phyloP scores from a whole-genome alignment of 441 rosid species.

The Pelargonium myrrhifolium region DNA sequence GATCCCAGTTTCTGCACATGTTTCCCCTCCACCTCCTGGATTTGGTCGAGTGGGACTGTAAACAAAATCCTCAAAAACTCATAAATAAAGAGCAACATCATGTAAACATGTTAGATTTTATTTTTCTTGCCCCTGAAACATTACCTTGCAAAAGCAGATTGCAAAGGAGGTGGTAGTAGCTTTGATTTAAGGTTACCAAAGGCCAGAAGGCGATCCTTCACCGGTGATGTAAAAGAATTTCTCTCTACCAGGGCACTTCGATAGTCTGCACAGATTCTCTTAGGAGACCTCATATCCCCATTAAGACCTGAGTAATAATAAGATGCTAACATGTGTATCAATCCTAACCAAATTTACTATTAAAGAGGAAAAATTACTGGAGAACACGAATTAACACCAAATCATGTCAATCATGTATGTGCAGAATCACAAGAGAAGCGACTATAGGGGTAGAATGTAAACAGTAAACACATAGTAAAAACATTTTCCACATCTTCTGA shows the following conservation, averaged over 20 bases:
- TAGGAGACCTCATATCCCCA: slow-evolving; percentile 82
- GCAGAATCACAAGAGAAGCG: too few relatives aligned
- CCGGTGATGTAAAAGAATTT: slow-evolving; percentile 84
- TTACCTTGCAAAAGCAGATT: slow-evolving; percentile 98
- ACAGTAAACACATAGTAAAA: too few relatives aligned
- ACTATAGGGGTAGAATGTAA: too few relatives aligned
- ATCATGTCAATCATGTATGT: too few relatives aligned
- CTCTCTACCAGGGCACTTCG: slow-evolving; percentile 91
- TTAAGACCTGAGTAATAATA: slow-evolving; percentile 58
- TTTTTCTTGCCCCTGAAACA: slow-evolving; percentile 9
- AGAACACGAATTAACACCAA: too few relatives aligned
- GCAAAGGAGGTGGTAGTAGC: slow-evolving; percentile 74
- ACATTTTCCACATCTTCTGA: neutral
- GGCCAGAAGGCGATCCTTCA: slow-evolving; percentile 76
- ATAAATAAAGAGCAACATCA: slow-evolving; percentile 9
- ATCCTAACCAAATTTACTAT: neutral
- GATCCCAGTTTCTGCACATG: slow-evolving; percentile 98
- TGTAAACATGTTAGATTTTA: slow-evolving; percentile 1
- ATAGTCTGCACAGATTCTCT: slow-evolving; percentile 56
- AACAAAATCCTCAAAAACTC: slow-evolving; percentile 20
- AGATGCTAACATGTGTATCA: neutral
- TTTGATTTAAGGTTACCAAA: slow-evolving; percentile 62
- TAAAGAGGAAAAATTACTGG: neutral
- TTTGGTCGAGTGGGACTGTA: slow-evolving; percentile 89
- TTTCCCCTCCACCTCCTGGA: slow-evolving; percentile 98